Evolutionary conservation across 176 grass and related monocot genomes (phyloP).

Genomic region (Neostapfia colusana): DNA sequence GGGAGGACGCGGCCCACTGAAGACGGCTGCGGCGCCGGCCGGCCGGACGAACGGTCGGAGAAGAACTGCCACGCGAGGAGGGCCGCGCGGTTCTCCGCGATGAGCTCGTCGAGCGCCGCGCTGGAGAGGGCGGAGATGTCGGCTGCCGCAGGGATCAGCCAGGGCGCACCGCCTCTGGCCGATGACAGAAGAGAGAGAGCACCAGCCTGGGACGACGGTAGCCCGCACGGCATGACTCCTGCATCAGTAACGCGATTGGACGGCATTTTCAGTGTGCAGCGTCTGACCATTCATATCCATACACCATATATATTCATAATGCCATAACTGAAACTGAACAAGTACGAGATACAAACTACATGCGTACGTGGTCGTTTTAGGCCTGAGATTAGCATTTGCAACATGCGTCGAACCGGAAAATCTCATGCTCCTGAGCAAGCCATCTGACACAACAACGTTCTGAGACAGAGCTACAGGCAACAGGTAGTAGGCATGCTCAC

Average conservation of each 20-base stretch:
- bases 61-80: slow-evolving; percentile 64
- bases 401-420: background rate
- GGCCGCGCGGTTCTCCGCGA: slow-evolving; percentile 80
- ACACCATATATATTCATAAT: background rate
- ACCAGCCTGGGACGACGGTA: slow-evolving; percentile 43
- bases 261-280: background rate
- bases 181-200: slow-evolving; percentile 95
- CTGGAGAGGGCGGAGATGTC: slow-evolving; percentile 60
- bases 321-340: background rate
- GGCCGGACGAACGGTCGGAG: slow-evolving; percentile 29
- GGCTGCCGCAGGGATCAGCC: slow-evolving; percentile 38
- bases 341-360: too few relatives aligned
- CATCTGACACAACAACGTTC: too few relatives aligned
- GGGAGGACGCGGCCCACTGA: background rate
- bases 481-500: too few relatives aligned
- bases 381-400: too few relatives aligned
- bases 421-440: too few relatives aligned
- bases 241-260: background rate
- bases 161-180: slow-evolving; percentile 41
- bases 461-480: too few relatives aligned
- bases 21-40: background rate
- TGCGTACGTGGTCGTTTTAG: too few relatives aligned
- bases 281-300: background rate
- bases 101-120: slow-evolving; percentile 79
- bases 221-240: slow-evolving; percentile 40